Conservation (phyloP, 768 basidiomycete genomes). For the Auricularia sp. region DNA sequence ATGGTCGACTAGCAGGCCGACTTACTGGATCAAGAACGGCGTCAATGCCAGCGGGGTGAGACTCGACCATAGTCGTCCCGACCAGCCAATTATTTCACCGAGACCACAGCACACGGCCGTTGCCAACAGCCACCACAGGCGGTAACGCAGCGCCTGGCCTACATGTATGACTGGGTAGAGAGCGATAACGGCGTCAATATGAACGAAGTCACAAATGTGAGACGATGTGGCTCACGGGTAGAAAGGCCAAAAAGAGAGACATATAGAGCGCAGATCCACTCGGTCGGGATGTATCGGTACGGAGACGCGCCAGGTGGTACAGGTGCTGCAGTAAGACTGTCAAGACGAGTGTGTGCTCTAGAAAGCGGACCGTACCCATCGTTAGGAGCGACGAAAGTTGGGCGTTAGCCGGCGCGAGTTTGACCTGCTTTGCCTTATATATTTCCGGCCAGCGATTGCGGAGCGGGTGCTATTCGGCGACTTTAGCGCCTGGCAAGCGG, state of each 20-base stretch:
- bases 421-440: too few species aligned
- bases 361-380: background rate
- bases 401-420: too few species aligned
- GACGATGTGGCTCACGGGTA: conserved; percentile 20
- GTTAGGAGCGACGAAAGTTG: background rate
- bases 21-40: conserved; percentile 36
- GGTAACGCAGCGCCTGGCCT: conserved; percentile 32
- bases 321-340: background rate
- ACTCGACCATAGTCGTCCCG: conserved; percentile 42
- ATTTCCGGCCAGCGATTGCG: too few species aligned
- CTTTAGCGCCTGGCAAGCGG: too few species aligned
- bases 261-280: conserved; percentile 28
- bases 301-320: conserved; percentile 13
- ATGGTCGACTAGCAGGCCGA: background rate
- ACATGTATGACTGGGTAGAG: conserved; percentile 34
- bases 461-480: too few species aligned
- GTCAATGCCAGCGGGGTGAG: conserved; percentile 9
- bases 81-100: conserved; percentile 47
- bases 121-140: conserved; percentile 43
- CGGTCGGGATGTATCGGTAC: conserved; percentile 33
- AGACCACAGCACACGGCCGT: conserved; percentile 38
- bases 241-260: conserved; percentile 32
- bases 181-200: background rate
- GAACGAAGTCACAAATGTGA: too few species aligned
- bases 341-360: background rate